phyloP scores from a whole-genome alignment of 106 monocot species.

The Alisma plantagoaquatica region DNA sequence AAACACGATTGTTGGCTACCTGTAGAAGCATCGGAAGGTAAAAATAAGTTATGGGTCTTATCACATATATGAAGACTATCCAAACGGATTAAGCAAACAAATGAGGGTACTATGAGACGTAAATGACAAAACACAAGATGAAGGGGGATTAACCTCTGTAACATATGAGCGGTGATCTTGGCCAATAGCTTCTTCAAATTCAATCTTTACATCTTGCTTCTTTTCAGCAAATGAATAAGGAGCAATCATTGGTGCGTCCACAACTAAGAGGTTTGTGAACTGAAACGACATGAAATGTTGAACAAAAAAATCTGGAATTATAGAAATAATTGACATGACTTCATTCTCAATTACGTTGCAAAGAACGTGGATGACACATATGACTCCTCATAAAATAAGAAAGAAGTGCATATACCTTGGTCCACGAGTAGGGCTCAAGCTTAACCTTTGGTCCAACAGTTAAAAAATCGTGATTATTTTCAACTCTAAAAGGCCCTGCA shows the following conservation, averaged over 20 bases:
- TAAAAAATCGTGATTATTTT: constrained; percentile 1
- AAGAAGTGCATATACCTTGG: constrained; percentile 23
- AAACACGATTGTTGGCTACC: no score
- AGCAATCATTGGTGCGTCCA: constrained; percentile 28
- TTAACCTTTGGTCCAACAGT: constrained; percentile 12
- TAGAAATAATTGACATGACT: not conserved
- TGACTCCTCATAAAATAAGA: no score
- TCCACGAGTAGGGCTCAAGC: constrained; percentile 39
- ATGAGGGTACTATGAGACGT: no score
- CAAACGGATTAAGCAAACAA: no score
- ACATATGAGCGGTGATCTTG: not conserved
- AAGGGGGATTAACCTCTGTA: not conserved
- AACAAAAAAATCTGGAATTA: not conserved
- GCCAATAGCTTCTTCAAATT: not conserved
- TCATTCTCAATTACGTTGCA: not conserved
- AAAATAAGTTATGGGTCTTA: no score
- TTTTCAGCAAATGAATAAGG: constrained; percentile 40
- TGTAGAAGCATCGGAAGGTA: no score
- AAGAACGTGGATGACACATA: no score
- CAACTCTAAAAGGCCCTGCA: constrained; percentile 37
- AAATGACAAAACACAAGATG: no score
- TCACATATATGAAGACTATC: no score
- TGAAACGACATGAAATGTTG: not conserved
- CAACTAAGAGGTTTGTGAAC: constrained; percentile 19
- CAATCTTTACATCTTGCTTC: not conserved